These are phyloP conservation scores for Acanthamoeba lenticulata DNA, from an alignment of 208 protist genomes.

Conservation along the genomic window DNA sequence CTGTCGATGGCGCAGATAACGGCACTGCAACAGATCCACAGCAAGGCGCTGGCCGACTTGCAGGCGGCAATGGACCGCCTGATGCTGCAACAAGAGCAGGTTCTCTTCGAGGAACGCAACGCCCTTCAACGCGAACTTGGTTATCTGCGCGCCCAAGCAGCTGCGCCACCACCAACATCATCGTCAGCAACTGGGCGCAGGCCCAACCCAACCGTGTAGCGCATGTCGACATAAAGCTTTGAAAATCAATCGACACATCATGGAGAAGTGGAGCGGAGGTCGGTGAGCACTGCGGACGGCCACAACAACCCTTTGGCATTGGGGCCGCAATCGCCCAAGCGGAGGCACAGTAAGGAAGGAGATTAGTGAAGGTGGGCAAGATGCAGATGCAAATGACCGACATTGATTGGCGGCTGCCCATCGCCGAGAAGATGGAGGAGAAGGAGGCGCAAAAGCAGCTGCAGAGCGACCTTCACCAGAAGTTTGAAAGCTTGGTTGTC, in stretches of 20 bases:
- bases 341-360: too few relatives aligned
- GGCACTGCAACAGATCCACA: constrained; percentile 20
- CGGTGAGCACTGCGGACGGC: too few relatives aligned
- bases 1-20: constrained; percentile 14
- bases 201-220: too few relatives aligned
- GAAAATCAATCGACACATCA: too few relatives aligned
- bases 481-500: background rate
- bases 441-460: constrained; percentile 15
- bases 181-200: too few relatives aligned
- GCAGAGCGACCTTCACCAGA: background rate
- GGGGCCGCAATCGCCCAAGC: too few relatives aligned
- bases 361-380: too few relatives aligned
- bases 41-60: background rate
- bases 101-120: background rate
- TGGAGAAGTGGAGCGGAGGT: too few relatives aligned
- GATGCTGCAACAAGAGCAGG: background rate
- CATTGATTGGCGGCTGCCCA: background rate
- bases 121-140: background rate
- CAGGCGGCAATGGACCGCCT: background rate
- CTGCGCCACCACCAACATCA: too few relatives aligned
- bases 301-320: too few relatives aligned
- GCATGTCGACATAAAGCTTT: too few relatives aligned
- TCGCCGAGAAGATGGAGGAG: constrained; percentile 19
- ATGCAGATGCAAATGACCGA: constrained; percentile 45
- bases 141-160: background rate